Conservation (phyloP, 768 basidiomycete genomes). For the Auriscalpium orientale region DNA sequence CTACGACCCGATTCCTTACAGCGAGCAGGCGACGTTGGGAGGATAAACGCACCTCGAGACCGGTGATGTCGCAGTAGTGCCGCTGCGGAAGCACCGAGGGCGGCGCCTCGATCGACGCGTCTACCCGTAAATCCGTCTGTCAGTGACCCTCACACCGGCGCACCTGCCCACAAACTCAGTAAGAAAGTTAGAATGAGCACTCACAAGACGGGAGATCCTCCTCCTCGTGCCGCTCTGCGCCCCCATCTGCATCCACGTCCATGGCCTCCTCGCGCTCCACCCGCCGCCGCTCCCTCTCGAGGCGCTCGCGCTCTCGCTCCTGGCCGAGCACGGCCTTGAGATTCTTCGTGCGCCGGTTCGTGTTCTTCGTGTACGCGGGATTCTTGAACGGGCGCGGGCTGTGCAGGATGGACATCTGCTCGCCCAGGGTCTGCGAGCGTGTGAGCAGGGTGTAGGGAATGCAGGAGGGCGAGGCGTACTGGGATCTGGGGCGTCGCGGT, state of each 20-base stretch:
- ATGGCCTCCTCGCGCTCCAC: conserved; percentile 42
- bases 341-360: conserved; percentile 69
- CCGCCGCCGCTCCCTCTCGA: conserved; percentile 53
- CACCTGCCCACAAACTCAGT: background rate
- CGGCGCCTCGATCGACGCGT: conserved; percentile 77
- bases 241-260: conserved; percentile 43
- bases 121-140: conserved; percentile 27
- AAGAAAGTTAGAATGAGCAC: conserved; percentile 19
- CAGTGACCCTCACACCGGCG: background rate
- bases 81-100: conserved; percentile 71
- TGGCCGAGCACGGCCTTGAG: conserved; percentile 71
- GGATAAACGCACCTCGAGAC: conserved; percentile 50
- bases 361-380: conserved; percentile 57
- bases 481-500: conserved; percentile 25
- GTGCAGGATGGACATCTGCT: conserved; percentile 68
- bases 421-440: conserved; percentile 51
- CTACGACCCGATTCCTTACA: conserved; percentile 25
- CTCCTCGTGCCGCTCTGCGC: conserved; percentile 24
- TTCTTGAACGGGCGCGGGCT: conserved; percentile 75
- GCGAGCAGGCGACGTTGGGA: background rate
- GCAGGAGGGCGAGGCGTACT: conserved; percentile 6
- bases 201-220: conserved; percentile 70
- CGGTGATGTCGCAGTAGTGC: conserved; percentile 83
- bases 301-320: conserved; percentile 71
- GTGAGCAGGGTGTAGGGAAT: too few relatives aligned